phyloP scores from a whole-genome alignment of 78 protist genomes.

The Dictyostelium purpureum region DNA sequence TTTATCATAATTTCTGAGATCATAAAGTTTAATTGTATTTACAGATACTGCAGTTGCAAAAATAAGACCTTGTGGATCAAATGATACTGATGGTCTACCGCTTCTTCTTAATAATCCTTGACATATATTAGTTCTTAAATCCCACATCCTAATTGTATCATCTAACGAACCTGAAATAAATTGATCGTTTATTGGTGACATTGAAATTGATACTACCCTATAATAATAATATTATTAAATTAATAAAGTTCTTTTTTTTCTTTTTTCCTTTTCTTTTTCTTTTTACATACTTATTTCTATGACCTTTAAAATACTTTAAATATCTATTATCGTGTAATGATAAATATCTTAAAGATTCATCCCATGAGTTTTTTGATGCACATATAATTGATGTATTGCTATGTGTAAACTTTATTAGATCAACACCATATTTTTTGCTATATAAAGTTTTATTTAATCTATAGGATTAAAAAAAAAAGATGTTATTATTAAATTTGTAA shows the following conservation, averaged over 20 bases:
- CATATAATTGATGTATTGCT: constrained; percentile 68
- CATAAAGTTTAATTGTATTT: constrained; percentile 76
- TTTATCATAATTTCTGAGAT: constrained; percentile 63
- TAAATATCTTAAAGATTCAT: constrained; percentile 84
- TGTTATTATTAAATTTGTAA: neutral
- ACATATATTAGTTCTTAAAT: constrained; percentile 81
- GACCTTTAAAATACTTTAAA: constrained; percentile 89
- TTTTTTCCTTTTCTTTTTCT: too few relatives aligned
- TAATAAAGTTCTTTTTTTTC: too few relatives aligned
- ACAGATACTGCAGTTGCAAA: constrained; percentile 65
- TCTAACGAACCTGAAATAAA: constrained; percentile 85
- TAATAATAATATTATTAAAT: neutral
- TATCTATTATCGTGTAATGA: constrained; percentile 89
- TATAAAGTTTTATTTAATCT: constrained; percentile 64
- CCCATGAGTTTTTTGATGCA: constrained; percentile 88
- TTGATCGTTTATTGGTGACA: constrained; percentile 81
- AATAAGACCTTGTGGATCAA: constrained; percentile 83
- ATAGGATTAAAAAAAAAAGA: neutral
- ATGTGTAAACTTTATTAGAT: constrained; percentile 79
- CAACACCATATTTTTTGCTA: constrained; percentile 86
- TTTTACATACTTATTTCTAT: constrained; percentile 72
- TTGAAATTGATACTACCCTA: constrained; percentile 82
- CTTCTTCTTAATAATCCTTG: constrained; percentile 75
- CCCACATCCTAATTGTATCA: constrained; percentile 87
- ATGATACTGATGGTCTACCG: constrained; percentile 70